phyloP scores from a whole-genome alignment of 2,329 filamentous ascomycete species.

The Cladosporium velox region DNA sequence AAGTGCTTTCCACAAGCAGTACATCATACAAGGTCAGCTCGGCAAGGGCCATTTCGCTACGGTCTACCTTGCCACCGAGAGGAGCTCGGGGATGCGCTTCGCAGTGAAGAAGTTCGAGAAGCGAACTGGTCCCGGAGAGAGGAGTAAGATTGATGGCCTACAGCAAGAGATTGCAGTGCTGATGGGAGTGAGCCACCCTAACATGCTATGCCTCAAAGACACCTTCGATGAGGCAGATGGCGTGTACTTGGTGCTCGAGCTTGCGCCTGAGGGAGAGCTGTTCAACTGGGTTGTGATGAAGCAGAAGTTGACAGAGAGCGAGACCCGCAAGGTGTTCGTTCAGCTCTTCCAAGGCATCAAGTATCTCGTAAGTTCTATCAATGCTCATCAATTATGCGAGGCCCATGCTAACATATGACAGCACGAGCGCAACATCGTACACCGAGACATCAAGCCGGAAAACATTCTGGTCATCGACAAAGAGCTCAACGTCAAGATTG shows the following conservation, averaged over 20 bases:
- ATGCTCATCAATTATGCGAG: background rate
- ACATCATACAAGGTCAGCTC: slow-evolving; percentile 78
- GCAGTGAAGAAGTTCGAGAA: slow-evolving; percentile 96
- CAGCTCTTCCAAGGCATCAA: slow-evolving; percentile 94
- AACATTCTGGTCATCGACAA: slow-evolving; percentile 90
- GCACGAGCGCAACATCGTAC: slow-evolving; percentile 97
- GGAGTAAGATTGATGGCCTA: slow-evolving; percentile 78
- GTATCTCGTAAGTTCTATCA: slow-evolving; percentile 71
- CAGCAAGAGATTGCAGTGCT: slow-evolving; percentile 96
- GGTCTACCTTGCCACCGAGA: slow-evolving; percentile 88
- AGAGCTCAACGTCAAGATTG: slow-evolving; percentile 82
- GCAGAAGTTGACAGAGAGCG: slow-evolving; percentile 79
- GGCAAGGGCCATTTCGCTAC: slow-evolving; percentile 96
- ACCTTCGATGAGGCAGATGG: slow-evolving; percentile 90
- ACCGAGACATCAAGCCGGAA: slow-evolving; percentile 96
- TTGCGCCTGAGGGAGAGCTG: slow-evolving; percentile 88
- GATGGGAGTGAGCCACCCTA: slow-evolving; percentile 95
- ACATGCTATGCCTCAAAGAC: slow-evolving; percentile 89
- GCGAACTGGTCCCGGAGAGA: slow-evolving; percentile 76
- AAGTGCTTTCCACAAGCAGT: slow-evolving; percentile 82
- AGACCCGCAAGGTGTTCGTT: slow-evolving; percentile 82
- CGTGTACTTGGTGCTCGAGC: slow-evolving; percentile 87
- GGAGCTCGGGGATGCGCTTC: slow-evolving; percentile 75
- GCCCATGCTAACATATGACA: slow-evolving; percentile 41
- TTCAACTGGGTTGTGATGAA: slow-evolving; percentile 95